Base-by-base conservation (phyloP, 164 flowering plant genomes). In the Vitis rotundifolia region DNA sequence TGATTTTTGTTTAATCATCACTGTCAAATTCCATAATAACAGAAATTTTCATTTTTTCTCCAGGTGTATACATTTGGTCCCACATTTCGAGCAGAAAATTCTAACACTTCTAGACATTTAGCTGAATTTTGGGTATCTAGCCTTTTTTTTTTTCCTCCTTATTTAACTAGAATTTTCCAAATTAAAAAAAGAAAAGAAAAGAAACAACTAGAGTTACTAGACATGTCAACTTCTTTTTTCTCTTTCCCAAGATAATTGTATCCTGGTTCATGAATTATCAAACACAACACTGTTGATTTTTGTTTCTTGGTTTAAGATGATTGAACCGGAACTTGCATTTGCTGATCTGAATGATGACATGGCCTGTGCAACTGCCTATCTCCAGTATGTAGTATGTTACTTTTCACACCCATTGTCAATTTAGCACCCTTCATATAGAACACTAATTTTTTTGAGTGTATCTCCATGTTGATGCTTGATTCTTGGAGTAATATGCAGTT, bases 311-410 rank as follows among this genome's bases (percentile, higher is more conserved):
- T 74, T 70, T 50, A 70, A 94, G 99, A 96, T 96, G 99, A 92
- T 96, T 78, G 99, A 96, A 77, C 98, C 98, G 59, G 99, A 96
- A 81, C 97, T 93, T 73, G 98, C 99, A 68, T 96, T 96, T 87
- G 95, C 99, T 68, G 92, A 96, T 80, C 82, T 96, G 76, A 73
- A 88, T 72, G 99, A 93, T 77, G 97, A 93, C 84, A 96, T 93
- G 98, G 97, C 98, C 64, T 93, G 97, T 85, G 99, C 99, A 73
- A 85, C 98, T 83, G 97, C 98, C 71, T 96, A 90, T 90, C 99
- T 96, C 92, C 97, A 93, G 97, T 96, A 93, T 79, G 98, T 96
- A 78, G 99, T 96, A 93, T 83, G 98, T 93, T 83, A 73, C 87
- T 76, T 67, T 78, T 73, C 85, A 76, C 73, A 76, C 79, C 84